A percentile compares a stretch with the other conserved stretches of the same genome.
Conservation (phyloP, 129 eudicot genomes). For the Scalesia atractyloides region DNA sequence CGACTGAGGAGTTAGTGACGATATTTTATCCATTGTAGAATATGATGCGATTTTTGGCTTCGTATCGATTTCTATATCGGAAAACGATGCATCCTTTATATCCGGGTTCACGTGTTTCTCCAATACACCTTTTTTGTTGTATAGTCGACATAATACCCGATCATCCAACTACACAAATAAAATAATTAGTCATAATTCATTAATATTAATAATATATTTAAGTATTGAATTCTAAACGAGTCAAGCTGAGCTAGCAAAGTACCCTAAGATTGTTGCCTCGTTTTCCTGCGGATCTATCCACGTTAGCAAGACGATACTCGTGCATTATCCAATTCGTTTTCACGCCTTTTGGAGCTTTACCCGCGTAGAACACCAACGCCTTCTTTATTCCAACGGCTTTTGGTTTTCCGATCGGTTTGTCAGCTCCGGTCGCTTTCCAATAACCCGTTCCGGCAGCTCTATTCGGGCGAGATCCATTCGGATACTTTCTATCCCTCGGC, state of each 20-base stretch:
- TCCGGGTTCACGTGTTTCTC: slow-evolving; percentile 42
- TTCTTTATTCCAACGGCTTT: slow-evolving; percentile 23
- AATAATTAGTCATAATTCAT: neutral
- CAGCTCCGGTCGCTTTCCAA: slow-evolving; percentile 40
- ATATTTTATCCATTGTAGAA: neutral
- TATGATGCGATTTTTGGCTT: slow-evolving; percentile 34
- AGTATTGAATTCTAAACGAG: too few species aligned
- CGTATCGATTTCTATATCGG: slow-evolving; percentile 36
- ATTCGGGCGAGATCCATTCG: slow-evolving; percentile 35
- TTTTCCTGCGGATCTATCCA: slow-evolving; percentile 58
- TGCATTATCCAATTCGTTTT: slow-evolving; percentile 41
- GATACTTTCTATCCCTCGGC: slow-evolving; percentile 33
- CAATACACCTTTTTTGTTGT: slow-evolving; percentile 55
- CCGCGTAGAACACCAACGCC: slow-evolving; percentile 26
- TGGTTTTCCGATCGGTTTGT: slow-evolving; percentile 24
- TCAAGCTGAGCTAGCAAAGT: neutral
- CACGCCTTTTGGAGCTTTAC: slow-evolving; percentile 20
- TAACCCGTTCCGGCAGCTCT: slow-evolving; percentile 28
- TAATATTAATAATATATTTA: too few species aligned
- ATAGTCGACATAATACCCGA: slow-evolving; percentile 36
- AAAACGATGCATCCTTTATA: slow-evolving; percentile 16
- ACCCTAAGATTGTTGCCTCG: slow-evolving; percentile 47
- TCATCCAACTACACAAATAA: slow-evolving; percentile 42
- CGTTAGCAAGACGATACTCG: slow-evolving; percentile 29
- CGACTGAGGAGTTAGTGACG: slow-evolving; percentile 4